Conservation (phyloP, 176 grass and related monocot genomes). For the Aegilops tauschii region DNA sequence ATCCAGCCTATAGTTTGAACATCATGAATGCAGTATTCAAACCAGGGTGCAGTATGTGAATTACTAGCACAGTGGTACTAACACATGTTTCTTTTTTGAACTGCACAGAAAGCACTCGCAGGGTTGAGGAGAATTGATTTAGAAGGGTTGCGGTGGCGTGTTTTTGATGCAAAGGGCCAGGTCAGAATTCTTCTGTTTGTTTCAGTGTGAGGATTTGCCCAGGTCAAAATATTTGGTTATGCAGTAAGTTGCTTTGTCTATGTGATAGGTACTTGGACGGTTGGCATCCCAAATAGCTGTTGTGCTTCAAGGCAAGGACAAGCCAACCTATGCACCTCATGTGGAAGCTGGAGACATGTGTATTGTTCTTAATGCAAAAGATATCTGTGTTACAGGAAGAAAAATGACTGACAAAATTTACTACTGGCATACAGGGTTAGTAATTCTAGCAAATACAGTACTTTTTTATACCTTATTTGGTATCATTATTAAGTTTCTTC, state of each 20-base stretch:
- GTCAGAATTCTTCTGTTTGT: slow-evolving; percentile 27
- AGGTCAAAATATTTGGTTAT: neutral
- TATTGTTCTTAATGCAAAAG: slow-evolving; percentile 89
- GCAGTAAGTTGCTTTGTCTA: neutral
- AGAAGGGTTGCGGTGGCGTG: slow-evolving; percentile 85
- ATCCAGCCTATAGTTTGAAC: neutral
- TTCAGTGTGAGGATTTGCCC: neutral
- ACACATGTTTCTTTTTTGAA: slow-evolving; percentile 8
- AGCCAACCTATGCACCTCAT: slow-evolving; percentile 86
- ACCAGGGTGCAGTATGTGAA: neutral
- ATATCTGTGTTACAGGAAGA: slow-evolving; percentile 79
- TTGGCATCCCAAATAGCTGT: slow-evolving; percentile 83
- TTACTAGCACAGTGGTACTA: neutral
- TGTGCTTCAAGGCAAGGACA: slow-evolving; percentile 95
- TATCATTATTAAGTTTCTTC: neutral
- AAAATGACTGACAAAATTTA: slow-evolving; percentile 97
- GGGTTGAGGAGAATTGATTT: slow-evolving; percentile 90
- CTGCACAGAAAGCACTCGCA: slow-evolving; percentile 84
- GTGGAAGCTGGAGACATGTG: slow-evolving; percentile 96
- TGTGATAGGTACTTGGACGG: slow-evolving; percentile 77
- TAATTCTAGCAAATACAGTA: neutral
- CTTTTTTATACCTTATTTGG: neutral
- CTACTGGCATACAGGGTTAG: slow-evolving; percentile 93
- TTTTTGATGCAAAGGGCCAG: slow-evolving; percentile 98
- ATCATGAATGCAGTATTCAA: neutral